These are phyloP conservation scores for Ensete glaucum DNA, from an alignment of 176 grass and related monocot genomes.

Conservation along the genomic window DNA sequence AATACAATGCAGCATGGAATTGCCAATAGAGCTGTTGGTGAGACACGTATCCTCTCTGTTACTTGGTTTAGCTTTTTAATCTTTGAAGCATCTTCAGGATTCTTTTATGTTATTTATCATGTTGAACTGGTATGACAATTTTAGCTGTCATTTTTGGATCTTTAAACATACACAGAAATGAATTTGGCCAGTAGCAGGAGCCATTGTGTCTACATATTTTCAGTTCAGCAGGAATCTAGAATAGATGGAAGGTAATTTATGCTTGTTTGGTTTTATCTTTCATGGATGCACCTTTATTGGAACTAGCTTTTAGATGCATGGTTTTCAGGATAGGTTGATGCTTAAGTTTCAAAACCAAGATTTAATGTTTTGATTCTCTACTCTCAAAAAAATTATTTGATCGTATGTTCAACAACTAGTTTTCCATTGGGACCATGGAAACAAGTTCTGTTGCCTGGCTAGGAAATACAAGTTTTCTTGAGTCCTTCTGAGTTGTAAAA, in stretches of 20 bases:
- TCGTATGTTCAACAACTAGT: neutral
- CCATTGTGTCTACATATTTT: constrained; percentile 83
- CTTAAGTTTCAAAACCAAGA: neutral
- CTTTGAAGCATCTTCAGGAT: constrained; percentile 12
- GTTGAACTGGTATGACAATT: neutral
- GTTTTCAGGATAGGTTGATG: neutral
- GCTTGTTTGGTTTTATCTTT: neutral
- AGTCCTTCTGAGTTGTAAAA: neutral
- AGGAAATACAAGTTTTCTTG: neutral
- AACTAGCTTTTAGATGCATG: neutral
- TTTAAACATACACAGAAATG: constrained; percentile 56
- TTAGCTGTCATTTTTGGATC: constrained; percentile 19
- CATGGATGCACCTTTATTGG: neutral
- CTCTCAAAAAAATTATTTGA: neutral
- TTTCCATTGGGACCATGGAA: neutral
- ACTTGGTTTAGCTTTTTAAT: constrained; percentile 25
- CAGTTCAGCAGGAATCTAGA: constrained; percentile 50
- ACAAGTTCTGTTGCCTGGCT: neutral
- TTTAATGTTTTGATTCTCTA: neutral
- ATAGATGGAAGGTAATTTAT: constrained; percentile 44
- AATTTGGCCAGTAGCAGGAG: constrained; percentile 87
- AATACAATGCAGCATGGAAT: constrained; percentile 64
- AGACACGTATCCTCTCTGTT: constrained; percentile 66
- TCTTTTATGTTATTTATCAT: neutral
- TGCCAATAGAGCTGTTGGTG: constrained; percentile 83